A percentile compares a stretch with the other conserved stretches of the same genome.
These are phyloP conservation scores for Populus nigra DNA, from an alignment of 345 rosid species.

Conservation along the genomic window DNA sequence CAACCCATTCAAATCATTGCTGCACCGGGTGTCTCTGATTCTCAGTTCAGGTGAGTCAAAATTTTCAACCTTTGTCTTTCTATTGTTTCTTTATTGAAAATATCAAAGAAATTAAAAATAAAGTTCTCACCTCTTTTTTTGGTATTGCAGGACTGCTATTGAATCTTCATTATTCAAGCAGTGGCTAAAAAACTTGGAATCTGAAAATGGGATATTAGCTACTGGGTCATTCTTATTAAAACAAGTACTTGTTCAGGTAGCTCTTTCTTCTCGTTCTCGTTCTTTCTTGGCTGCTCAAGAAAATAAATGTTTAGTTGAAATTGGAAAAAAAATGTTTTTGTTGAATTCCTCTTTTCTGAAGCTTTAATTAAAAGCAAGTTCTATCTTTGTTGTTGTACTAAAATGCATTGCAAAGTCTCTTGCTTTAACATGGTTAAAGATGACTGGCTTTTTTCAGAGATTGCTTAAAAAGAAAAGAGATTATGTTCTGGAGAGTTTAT, in stretches of 20 bases:
- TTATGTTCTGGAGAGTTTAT: too few species aligned
- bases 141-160: constrained; percentile 52
- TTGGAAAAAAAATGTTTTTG: too few species aligned
- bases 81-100: background rate
- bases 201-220: constrained; percentile 69
- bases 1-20: constrained; percentile 61
- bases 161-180: constrained; percentile 73
- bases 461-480: too few species aligned
- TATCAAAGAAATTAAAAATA: too few species aligned
- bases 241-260: constrained; percentile 75
- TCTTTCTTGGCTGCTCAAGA: too few species aligned
- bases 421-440: too few species aligned
- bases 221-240: constrained; percentile 49
- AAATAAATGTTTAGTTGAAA: too few species aligned
- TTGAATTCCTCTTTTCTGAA: too few species aligned
- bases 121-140: background rate
- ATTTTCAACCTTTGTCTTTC: background rate
- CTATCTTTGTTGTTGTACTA: too few species aligned
- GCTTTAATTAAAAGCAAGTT: too few species aligned
- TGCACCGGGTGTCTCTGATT: constrained; percentile 58
- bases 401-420: too few species aligned
- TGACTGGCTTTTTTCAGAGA: too few species aligned
- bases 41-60: constrained; percentile 58
- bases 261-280: background rate
- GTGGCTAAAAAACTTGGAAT: constrained; percentile 78